Conservation (phyloP, 2,329 filamentous ascomycete species). For the Cladosporium halotolerans region DNA sequence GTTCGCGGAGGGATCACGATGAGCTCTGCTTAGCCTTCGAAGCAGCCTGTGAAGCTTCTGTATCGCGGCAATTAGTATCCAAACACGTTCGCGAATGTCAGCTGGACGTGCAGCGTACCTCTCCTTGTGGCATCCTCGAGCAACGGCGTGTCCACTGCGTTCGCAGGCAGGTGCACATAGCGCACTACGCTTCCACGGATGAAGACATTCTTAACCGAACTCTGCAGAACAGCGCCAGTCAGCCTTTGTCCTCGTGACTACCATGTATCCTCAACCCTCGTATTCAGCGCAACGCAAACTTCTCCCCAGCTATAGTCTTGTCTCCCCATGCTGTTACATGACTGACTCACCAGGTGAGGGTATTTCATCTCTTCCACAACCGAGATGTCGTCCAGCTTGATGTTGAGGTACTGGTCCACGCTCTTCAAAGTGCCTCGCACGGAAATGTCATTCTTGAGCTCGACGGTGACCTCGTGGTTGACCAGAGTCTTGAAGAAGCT, state of each 20-base stretch:
- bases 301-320: background rate
- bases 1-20: slow-evolving; percentile 5
- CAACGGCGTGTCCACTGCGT: slow-evolving; percentile 75
- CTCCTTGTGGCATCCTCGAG: slow-evolving; percentile 86
- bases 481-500: slow-evolving; percentile 99
- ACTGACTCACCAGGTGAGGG: slow-evolving; percentile 69
- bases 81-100: slow-evolving; percentile 14
- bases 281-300: background rate
- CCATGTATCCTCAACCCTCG: no score
- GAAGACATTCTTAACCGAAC: slow-evolving; percentile 90
- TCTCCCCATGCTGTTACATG: background rate
- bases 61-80: slow-evolving; percentile 8
- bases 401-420: slow-evolving; percentile 98
- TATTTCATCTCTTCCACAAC: slow-evolving; percentile 93
- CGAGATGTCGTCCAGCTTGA: slow-evolving; percentile 92
- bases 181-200: slow-evolving; percentile 88
- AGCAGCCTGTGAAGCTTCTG: slow-evolving; percentile 29
- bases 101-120: slow-evolving; percentile 45
- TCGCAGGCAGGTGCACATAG: slow-evolving; percentile 81
- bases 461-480: slow-evolving; percentile 93
- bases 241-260: background rate
- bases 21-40: slow-evolving; percentile 30
- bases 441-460: slow-evolving; percentile 98
- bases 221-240: slow-evolving; percentile 36
- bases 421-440: slow-evolving; percentile 93